Conservation (phyloP, 805 yeast species). For the Zygosaccharomyces rouxii region DNA sequence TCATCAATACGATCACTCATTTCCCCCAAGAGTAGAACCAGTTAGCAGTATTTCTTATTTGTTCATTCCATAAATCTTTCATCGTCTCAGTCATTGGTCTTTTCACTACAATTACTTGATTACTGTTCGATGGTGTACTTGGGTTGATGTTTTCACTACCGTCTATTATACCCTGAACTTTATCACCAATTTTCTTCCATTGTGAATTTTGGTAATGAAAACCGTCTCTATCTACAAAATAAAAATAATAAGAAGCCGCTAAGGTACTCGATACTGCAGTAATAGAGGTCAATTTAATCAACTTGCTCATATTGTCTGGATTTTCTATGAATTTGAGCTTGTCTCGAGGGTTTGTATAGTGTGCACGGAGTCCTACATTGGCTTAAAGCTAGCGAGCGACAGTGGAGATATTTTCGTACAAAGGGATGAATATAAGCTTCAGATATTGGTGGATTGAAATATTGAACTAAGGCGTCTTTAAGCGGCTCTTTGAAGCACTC, state of each 20-base stretch:
- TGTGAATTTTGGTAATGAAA: slow-evolving; percentile 23
- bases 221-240: slow-evolving; percentile 23
- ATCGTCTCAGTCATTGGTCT: slow-evolving; percentile 28
- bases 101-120: slow-evolving; percentile 16
- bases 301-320: slow-evolving; percentile 18
- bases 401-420: too few species aligned
- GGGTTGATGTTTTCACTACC: slow-evolving; percentile 19
- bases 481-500: too few species aligned
- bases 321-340: background rate
- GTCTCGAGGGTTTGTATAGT: too few species aligned
- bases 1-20: background rate
- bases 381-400: too few species aligned
- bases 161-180: slow-evolving; percentile 23
- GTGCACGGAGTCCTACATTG: too few species aligned
- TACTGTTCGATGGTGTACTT: slow-evolving; percentile 10
- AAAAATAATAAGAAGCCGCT: slow-evolving; percentile 25
- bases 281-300: slow-evolving; percentile 23
- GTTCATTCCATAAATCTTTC: slow-evolving; percentile 33
- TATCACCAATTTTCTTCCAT: slow-evolving; percentile 22
- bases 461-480: too few species aligned
- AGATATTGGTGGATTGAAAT: too few species aligned
- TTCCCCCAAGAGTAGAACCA: slow-evolving; percentile 30
- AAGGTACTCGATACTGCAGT: slow-evolving; percentile 17
- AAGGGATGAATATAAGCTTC: too few species aligned
- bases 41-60: slow-evolving; percentile 23